Evolutionary conservation across 2,329 filamentous ascomycete genomes (phyloP).

Genomic region (Epichloe typhina): DNA sequence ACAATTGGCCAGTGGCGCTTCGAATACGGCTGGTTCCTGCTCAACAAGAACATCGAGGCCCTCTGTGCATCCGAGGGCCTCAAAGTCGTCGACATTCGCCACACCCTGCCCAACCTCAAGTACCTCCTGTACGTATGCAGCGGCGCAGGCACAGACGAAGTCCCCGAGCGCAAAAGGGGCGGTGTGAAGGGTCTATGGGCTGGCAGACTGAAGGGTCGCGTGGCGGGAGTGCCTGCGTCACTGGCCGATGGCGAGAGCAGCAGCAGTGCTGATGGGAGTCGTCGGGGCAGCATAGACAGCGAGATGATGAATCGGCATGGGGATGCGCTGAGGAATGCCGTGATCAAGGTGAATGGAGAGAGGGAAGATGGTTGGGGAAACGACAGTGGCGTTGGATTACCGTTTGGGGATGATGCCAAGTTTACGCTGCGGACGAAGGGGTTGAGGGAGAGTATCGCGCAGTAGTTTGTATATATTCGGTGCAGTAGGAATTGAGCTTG

Average conservation of each 20-base stretch:
- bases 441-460: conserved; percentile 31
- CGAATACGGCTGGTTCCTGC: conserved; percentile 89
- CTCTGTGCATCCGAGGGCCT: conserved; percentile 54
- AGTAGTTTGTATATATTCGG: background rate
- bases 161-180: conserved; percentile 48
- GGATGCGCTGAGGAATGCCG: conserved; percentile 23
- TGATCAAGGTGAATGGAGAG: conserved; percentile 14
- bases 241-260: conserved; percentile 23
- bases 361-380: conserved; percentile 5
- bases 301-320: conserved; percentile 25
- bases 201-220: conserved; percentile 29
- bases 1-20: conserved; percentile 70
- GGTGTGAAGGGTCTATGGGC: conserved; percentile 46
- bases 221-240: conserved; percentile 11
- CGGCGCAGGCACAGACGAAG: conserved; percentile 57
- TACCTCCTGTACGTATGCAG: conserved; percentile 84
- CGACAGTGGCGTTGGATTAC: conserved; percentile 20
- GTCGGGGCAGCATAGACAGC: conserved; percentile 31
- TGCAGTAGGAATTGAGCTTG: no score
- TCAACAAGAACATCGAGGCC: conserved; percentile 86
- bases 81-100: conserved; percentile 75
- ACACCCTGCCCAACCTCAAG: conserved; percentile 86
- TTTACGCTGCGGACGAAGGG: conserved; percentile 44
- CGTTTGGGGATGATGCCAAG: conserved; percentile 32
- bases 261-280: conserved; percentile 25